Base-by-base conservation (phyloP, 2,329 filamentous ascomycete species). In the Pseudogymnoascus sp. region DNA sequence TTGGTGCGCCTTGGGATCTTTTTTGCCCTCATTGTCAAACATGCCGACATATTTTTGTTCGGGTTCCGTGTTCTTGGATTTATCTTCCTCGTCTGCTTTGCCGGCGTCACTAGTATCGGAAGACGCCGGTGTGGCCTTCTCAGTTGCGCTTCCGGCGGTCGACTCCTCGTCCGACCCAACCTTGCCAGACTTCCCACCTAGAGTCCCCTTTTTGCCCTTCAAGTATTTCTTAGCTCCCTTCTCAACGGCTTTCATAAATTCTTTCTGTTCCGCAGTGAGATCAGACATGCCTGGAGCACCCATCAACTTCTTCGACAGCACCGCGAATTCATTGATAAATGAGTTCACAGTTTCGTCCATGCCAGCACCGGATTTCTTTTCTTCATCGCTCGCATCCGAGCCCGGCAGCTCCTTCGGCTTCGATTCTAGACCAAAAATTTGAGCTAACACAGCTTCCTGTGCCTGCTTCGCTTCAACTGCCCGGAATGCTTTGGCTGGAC, bases 391-490 rank as follows among this genome's bases (percentile, higher is more conserved):
- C 2, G 2, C 2, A 33, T 35, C 28, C 9, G 11, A 25, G 16
- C 23, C 12, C 6, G 25, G 4, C 5, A 6, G 8, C 16, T 9
- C 35, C 38, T 65, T 65, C 9, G 58, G 23, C 7, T 33, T 12
- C 74, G 3, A 73, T 49, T 83, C 79, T 1, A 83, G 70, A 41
- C 80, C 81, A 58, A 86, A 81, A 14, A 86, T 80, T 45, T 75
- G 77, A 1, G 77, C 80, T 4, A 86, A 67, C 0, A 82, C 78
- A 1, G 76, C 73, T 65, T 86, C 84, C 63, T 86, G 83, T 2
- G 74, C 72, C 66, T 81, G 84, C 45, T 78, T 78, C 67, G 84
- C 81, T 68, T 85, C 80, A 55, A 80, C 78, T 0, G 81, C 81
- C 12, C 77, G 76, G 60, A 80, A 78, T 0, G 72, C 73, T 64